Evolutionary conservation across 768 basidiomycete genomes (phyloP).

Genomic region (Leccinum fibrillosum): DNA sequence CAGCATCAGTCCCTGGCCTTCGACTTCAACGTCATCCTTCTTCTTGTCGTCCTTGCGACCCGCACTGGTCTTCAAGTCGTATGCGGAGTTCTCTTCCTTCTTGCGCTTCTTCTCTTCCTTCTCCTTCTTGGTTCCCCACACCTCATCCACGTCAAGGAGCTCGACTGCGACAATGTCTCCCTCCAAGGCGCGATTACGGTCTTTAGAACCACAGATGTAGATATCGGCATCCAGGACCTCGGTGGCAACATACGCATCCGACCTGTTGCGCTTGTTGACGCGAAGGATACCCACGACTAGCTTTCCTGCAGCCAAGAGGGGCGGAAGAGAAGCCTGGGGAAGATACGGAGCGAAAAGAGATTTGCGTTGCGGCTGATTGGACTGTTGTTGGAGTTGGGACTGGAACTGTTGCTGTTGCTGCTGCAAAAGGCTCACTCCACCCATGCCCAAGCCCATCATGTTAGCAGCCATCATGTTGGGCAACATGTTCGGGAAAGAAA

Average conservation of each 20-base stretch:
- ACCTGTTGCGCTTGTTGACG: conserved; percentile 97
- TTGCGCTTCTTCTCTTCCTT: conserved; percentile 99
- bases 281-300: conserved; percentile 95
- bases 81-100: conserved; percentile 98
- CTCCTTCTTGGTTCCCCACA: conserved; percentile 99
- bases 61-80: conserved; percentile 71
- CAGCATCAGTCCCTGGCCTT: conserved; percentile 94
- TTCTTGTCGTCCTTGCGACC: conserved; percentile 97
- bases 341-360: conserved; percentile 98
- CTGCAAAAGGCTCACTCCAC: conserved; percentile 81
- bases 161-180: conserved; percentile 99
- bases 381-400: conserved; percentile 91
- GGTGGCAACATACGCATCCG: conserved; percentile 97
- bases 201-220: conserved; percentile 98
- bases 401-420: conserved; percentile 96
- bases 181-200: conserved; percentile 96
- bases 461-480: conserved; percentile 97
- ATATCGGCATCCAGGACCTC: conserved; percentile 98
- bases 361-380: conserved; percentile 91
- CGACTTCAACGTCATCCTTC: conserved; percentile 99
- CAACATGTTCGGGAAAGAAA: conserved; percentile 97
- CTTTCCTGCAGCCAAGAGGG: conserved; percentile 94
- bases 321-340: conserved; percentile 95
- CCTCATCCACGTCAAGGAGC: conserved; percentile 95
- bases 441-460: conserved; percentile 87